Conservation (phyloP, 495 filamentous ascomycete species). For the Penicillium maclennaniae region DNA sequence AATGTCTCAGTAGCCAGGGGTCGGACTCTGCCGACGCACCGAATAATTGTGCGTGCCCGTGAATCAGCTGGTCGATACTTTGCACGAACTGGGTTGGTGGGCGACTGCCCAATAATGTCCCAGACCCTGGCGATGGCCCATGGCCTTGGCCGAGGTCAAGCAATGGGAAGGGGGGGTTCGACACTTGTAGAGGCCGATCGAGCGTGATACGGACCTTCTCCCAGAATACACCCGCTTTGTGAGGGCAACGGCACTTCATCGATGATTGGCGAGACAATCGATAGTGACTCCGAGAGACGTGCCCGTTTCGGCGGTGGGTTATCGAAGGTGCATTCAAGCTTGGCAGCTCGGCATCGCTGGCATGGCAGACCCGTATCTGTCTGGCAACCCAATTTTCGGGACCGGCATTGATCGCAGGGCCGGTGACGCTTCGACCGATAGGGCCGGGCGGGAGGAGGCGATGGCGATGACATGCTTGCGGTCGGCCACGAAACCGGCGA, state of each 20-base stretch:
- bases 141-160: slow-evolving; percentile 15
- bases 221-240: neutral
- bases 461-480: slow-evolving; percentile 5
- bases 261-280: slow-evolving; percentile 5
- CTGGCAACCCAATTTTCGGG: slow-evolving; percentile 36
- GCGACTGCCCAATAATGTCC: slow-evolving; percentile 13
- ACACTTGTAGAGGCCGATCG: neutral
- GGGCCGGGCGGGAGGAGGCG: slow-evolving; percentile 24
- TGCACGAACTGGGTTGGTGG: slow-evolving; percentile 29
- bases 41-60: slow-evolving; percentile 31
- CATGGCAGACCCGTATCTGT: slow-evolving; percentile 25
- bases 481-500: slow-evolving; percentile 9
- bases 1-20: slow-evolving; percentile 36
- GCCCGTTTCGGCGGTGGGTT: slow-evolving; percentile 27
- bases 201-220: neutral
- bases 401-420: slow-evolving; percentile 37
- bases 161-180: slow-evolving; percentile 9
- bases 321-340: slow-evolving; percentile 28
- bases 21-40: slow-evolving; percentile 37
- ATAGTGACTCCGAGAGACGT: slow-evolving; percentile 11
- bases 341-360: slow-evolving; percentile 27
- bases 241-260: slow-evolving; percentile 2
- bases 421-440: slow-evolving; percentile 39
- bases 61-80: slow-evolving; percentile 32
- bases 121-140: slow-evolving; percentile 16